Percentiles rank a stretch among this genome's conserved stretches.
phyloP scores from a whole-genome alignment of 2,329 filamentous ascomycete genomes.

The Metarhizium sp. region DNA sequence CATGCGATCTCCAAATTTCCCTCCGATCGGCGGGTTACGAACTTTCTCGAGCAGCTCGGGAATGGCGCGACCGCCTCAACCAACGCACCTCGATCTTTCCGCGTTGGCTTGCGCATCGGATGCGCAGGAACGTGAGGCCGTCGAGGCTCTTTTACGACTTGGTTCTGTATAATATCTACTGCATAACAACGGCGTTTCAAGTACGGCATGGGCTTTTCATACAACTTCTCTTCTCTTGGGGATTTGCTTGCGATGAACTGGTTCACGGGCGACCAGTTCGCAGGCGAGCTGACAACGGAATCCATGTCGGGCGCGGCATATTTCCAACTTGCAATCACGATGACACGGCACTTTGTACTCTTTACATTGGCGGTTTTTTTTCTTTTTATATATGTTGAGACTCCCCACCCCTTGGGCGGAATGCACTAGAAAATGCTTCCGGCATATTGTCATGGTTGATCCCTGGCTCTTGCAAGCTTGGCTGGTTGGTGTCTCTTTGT shows the following conservation, averaged over 20 bases:
- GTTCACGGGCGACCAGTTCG: slow-evolving; percentile 4
- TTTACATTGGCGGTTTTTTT: not conserved
- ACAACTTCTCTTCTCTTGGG: slow-evolving; percentile 1
- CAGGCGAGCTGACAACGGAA: slow-evolving; percentile 10
- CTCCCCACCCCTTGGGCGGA: not conserved
- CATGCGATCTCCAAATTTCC: slow-evolving; percentile 31
- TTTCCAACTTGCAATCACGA: slow-evolving; percentile 18
- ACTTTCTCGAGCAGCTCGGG: slow-evolving; percentile 40
- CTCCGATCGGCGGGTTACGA: slow-evolving; percentile 36
- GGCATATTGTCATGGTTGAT: not conserved
- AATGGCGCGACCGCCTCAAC: slow-evolving; percentile 44
- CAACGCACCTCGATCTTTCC: slow-evolving; percentile 42
- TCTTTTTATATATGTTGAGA: slow-evolving; percentile 2
- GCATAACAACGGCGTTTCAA: slow-evolving; percentile 11
- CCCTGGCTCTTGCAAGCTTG: not conserved
- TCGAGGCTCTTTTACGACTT: slow-evolving; percentile 72
- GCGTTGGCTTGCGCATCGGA: slow-evolving; percentile 44
- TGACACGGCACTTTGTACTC: slow-evolving; percentile 19
- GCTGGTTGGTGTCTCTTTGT: not conserved
- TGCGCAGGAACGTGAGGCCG: slow-evolving; percentile 70
- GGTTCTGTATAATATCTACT: slow-evolving; percentile 60
- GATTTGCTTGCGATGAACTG: slow-evolving; percentile 1
- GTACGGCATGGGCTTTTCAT: not conserved
- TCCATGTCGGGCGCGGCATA: slow-evolving; percentile 17
- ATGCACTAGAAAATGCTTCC: not conserved